Conservation (phyloP, 805 yeast genomes). For the Saturnispora halmiae region DNA sequence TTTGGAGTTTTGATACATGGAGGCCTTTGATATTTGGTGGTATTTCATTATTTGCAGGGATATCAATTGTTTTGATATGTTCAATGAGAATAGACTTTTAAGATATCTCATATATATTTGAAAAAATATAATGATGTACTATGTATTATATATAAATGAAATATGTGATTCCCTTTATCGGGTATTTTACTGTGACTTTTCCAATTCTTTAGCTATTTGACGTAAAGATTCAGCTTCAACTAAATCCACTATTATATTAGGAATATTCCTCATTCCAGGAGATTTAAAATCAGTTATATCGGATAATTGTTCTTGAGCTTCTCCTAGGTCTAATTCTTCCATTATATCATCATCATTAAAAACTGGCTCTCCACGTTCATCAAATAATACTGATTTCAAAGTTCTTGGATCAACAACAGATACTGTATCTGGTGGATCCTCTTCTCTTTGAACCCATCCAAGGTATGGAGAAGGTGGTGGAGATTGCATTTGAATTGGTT, state of each 20-base stretch:
- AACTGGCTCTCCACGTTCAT: constrained; percentile 5
- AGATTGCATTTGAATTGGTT: constrained; percentile 26
- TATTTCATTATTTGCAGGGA: neutral
- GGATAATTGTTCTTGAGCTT: constrained; percentile 1
- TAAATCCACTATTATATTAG: constrained; percentile 23
- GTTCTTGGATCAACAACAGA: constrained; percentile 25
- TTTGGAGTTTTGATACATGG: constrained; percentile 30
- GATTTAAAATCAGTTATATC: neutral
- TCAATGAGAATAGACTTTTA: constrained; percentile 2
- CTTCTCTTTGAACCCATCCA: constrained; percentile 25
- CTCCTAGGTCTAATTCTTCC: constrained; percentile 9
- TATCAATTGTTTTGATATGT: neutral
- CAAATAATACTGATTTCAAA: constrained; percentile 13
- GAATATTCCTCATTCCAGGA: constrained; percentile 15
- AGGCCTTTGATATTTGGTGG: constrained; percentile 26
- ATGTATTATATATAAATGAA: too few species aligned
- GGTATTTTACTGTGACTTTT: too few species aligned
- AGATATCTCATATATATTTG: too few species aligned
- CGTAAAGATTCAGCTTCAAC: constrained; percentile 24
- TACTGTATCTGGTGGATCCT: constrained; percentile 26
- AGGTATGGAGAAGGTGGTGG: constrained; percentile 31
- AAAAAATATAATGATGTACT: too few species aligned
- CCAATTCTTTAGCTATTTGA: constrained; percentile 11
- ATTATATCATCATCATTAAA: constrained; percentile 5
- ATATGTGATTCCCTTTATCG: too few species aligned